Percentiles rank a stretch among this genome's conserved stretches.
These are phyloP conservation scores for Cryphonectria radicalis DNA, from an alignment of 2,329 filamentous ascomycete species.

Conservation along the genomic window DNA sequence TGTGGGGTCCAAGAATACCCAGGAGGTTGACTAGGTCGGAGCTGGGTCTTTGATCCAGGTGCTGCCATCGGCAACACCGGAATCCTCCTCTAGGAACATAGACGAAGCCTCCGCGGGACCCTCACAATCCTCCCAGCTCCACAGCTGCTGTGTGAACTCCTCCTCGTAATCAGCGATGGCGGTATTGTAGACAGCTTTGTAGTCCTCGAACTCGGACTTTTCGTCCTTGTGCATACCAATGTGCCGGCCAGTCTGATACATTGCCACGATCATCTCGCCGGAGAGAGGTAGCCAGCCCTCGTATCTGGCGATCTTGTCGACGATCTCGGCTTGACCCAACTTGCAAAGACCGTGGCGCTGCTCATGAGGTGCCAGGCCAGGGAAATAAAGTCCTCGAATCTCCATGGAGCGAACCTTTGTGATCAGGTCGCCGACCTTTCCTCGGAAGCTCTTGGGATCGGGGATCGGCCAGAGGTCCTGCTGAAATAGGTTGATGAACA, in stretches of 20 bases:
- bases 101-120: background rate
- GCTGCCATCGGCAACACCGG: constrained; percentile 10
- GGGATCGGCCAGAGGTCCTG: constrained; percentile 27
- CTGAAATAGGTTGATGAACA: constrained; percentile 23
- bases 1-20: constrained; percentile 37
- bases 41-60: constrained; percentile 2
- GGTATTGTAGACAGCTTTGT: constrained; percentile 13
- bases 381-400: constrained; percentile 23
- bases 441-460: constrained; percentile 11
- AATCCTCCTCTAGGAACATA: constrained; percentile 7
- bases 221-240: constrained; percentile 12
- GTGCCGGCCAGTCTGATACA: constrained; percentile 23
- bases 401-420: constrained; percentile 21
- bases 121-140: constrained; percentile 20
- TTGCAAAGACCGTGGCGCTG: constrained; percentile 26
- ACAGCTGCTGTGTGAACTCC: constrained; percentile 21
- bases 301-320: constrained; percentile 7
- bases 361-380: constrained; percentile 21
- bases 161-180: constrained; percentile 15
- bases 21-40: background rate
- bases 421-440: constrained; percentile 16
- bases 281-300: constrained; percentile 18
- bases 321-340: constrained; percentile 22
- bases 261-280: constrained; percentile 20
- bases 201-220: constrained; percentile 23